phyloP scores from a whole-genome alignment of 2,329 filamentous ascomycete genomes.

The Pestalotiopsis sp. region DNA sequence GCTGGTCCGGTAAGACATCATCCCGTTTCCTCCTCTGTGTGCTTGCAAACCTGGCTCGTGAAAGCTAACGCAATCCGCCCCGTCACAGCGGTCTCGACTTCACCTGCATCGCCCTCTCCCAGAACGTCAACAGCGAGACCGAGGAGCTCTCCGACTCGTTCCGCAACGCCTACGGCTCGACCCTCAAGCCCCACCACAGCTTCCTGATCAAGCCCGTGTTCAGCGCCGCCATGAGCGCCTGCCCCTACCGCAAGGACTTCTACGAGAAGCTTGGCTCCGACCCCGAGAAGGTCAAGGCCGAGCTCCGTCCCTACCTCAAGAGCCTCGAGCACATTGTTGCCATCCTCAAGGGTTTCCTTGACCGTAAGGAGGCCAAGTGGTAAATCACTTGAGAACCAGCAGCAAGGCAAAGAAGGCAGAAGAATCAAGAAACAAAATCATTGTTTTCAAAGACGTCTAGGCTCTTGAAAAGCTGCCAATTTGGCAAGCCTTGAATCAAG shows the following conservation, averaged over 20 bases:
- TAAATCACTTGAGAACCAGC: constrained; percentile 28
- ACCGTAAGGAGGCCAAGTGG: constrained; percentile 61
- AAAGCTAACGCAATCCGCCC: not conserved
- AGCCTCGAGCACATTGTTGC: constrained; percentile 75
- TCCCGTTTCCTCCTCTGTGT: not conserved
- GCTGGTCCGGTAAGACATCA: constrained; percentile 73
- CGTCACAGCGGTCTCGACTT: constrained; percentile 82
- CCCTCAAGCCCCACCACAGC: constrained; percentile 89
- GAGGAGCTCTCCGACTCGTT: constrained; percentile 88
- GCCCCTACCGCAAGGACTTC: constrained; percentile 92
- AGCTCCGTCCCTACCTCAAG: constrained; percentile 73
- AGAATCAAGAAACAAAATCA: not conserved
- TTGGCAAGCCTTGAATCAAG: not conserved
- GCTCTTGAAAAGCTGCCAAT: not conserved
- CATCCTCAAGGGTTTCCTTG: constrained; percentile 69
- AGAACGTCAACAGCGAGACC: constrained; percentile 68
- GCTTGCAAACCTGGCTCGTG: not conserved
- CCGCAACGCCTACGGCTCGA: constrained; percentile 79
- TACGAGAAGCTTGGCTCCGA: constrained; percentile 82
- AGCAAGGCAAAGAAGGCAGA: not conserved
- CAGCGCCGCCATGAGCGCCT: constrained; percentile 88
- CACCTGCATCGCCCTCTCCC: constrained; percentile 79
- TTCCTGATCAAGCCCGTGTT: constrained; percentile 92
- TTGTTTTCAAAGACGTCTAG: not conserved
- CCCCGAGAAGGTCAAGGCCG: constrained; percentile 60